Evolutionary conservation across 148 eudicot genomes (phyloP).

Genomic region (Camellia sinensis): DNA sequence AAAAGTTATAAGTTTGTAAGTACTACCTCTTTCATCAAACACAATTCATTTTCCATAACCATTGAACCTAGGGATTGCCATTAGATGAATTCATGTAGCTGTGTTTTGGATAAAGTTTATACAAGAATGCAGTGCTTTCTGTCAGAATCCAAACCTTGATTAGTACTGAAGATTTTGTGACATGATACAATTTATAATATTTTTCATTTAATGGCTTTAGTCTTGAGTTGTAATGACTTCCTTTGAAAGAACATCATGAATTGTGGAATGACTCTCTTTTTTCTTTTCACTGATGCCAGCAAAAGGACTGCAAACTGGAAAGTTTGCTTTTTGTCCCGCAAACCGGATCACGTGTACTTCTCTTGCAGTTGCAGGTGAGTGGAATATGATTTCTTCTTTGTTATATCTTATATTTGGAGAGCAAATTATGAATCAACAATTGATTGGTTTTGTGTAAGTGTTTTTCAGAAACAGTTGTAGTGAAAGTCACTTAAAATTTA

Average conservation of each 20-base stretch:
- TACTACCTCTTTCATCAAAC: not conserved
- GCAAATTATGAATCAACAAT: slow-evolving; percentile 11
- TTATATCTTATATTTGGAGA: slow-evolving; percentile 14
- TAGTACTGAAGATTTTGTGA: not conserved
- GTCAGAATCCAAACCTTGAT: not conserved
- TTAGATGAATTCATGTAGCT: not conserved
- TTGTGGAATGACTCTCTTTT: not conserved
- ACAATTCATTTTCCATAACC: not conserved
- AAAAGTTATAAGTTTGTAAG: not conserved
- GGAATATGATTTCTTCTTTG: slow-evolving; percentile 8
- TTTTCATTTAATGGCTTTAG: not conserved
- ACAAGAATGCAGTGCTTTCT: not conserved
- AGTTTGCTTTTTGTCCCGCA: not conserved
- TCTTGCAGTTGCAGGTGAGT: slow-evolving; percentile 24
- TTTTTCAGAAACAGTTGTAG: not conserved
- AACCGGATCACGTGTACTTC: not conserved
- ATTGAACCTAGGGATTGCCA: not conserved
- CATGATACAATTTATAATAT: not conserved
- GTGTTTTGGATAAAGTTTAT: not conserved
- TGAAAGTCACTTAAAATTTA: not conserved
- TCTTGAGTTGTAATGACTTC: not conserved
- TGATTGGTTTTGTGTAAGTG: not conserved
- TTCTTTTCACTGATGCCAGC: not conserved
- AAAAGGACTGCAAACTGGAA: slow-evolving; percentile 16
- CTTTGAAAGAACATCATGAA: not conserved